phyloP scores from a whole-genome alignment of 768 basidiomycete genomes.

The Termitomyces sp. region DNA sequence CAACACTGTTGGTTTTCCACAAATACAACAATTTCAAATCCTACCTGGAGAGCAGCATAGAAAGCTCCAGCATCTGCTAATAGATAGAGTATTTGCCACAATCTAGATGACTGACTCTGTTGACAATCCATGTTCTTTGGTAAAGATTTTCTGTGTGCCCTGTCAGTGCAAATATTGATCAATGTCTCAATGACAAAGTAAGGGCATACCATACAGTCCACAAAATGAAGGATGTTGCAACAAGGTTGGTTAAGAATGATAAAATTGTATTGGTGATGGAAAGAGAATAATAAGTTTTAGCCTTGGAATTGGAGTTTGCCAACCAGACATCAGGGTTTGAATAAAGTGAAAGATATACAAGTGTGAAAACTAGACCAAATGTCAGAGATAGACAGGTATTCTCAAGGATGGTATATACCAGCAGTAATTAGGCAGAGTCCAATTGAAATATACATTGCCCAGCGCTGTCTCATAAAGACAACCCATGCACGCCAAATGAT shows the following conservation, averaged over 20 bases:
- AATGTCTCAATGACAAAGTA: neutral
- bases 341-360: neutral
- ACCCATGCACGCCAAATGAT: neutral
- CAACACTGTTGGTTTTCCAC: neutral
- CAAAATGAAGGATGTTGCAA: neutral
- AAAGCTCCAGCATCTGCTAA: neutral
- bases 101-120: neutral
- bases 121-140: neutral
- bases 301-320: neutral
- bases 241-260: neutral
- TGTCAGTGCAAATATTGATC: neutral
- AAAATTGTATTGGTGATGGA: neutral
- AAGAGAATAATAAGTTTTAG: neutral
- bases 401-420: neutral
- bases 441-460: neutral
- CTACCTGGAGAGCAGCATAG: neutral
- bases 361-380: neutral
- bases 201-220: neutral
- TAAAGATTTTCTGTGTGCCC: neutral
- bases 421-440: neutral
- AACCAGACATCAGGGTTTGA: neutral
- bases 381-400: neutral
- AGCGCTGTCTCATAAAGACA: neutral
- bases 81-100: neutral
- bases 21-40: too few relatives aligned